Base-by-base conservation (phyloP, 495 filamentous ascomycete genomes). In the Annulohypoxylon bovei region DNA sequence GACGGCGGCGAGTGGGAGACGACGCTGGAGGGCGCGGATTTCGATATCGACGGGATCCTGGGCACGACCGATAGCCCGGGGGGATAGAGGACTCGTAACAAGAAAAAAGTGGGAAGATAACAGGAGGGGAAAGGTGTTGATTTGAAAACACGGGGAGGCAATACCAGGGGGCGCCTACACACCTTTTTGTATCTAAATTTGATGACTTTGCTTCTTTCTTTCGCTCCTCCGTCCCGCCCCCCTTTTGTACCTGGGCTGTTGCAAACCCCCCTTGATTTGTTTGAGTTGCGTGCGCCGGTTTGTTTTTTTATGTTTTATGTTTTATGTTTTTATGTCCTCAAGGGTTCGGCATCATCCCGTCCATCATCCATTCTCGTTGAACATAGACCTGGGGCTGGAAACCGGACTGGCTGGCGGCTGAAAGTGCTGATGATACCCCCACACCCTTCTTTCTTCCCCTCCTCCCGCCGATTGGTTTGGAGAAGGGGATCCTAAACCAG, bases 21-120 rank as follows among this genome's bases (percentile, higher is more conserved):
- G 11, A 32, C 68, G 4, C 60, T 61, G 4, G 47, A 22, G 23
- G 62, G 58, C 6, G 78, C 77, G 68, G 73, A 79, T 32, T 65
- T 79, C 33, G 77, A 82, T 30, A 69, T 81, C 20, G 73, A 76
- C 39, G 56, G 50, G 1, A 60, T 75, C 6, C 52, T 77, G 3
- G 75, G 68, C n/a, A 77, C 75, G 40, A 68, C 72, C 1, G 66
- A 70, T 30, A 75, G 69, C 42, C 75, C 72, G 0, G 63, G 62
- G 35, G 52, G 66, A 6, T 72, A 71, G 46, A 6, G 37, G 46
- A 53, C 0, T 22, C 30, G 18, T 12, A 20, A 22, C 12, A 28
- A 18, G 14, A 4, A 2, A 18, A 32, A 42, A 28, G 7, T 55
- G 27, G 22, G 14, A 52, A 50, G 33, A 61, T 5, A 44, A 22